A percentile compares a stretch with the other conserved stretches of the same genome.
These are phyloP conservation scores for Neopestalotiopsis clavispora DNA, from an alignment of 2,329 filamentous ascomycete species.

Conservation along the genomic window DNA sequence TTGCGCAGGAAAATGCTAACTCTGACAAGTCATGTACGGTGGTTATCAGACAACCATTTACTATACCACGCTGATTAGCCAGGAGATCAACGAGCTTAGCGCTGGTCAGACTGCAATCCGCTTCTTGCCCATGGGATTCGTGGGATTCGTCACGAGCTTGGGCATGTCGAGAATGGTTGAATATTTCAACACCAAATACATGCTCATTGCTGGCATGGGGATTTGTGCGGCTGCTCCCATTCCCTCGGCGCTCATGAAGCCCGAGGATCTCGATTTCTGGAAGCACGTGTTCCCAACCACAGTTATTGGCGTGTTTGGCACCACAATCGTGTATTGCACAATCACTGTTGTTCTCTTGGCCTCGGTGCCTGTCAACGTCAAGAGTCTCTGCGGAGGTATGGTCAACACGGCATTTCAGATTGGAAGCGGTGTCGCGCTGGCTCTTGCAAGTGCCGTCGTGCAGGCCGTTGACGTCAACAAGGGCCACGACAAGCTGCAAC, in stretches of 20 bases:
- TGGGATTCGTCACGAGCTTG: slow-evolving; percentile 42
- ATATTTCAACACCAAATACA: slow-evolving; percentile 40
- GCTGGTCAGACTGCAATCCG: slow-evolving; percentile 44
- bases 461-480: slow-evolving; percentile 44
- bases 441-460: slow-evolving; percentile 25
- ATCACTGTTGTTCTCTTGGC: slow-evolving; percentile 45
- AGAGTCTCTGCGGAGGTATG: slow-evolving; percentile 31
- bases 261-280: slow-evolving; percentile 34
- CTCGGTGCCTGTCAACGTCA: slow-evolving; percentile 44
- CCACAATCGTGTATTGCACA: slow-evolving; percentile 46
- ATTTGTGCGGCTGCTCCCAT: slow-evolving; percentile 43
- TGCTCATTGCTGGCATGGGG: slow-evolving; percentile 39
- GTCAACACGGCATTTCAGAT: slow-evolving; percentile 16
- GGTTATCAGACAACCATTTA: slow-evolving; percentile 47
- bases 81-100: slow-evolving; percentile 42
- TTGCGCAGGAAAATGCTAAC: neutral
- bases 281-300: slow-evolving; percentile 43
- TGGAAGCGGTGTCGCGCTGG: slow-evolving; percentile 10
- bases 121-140: slow-evolving; percentile 45
- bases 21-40: slow-evolving; percentile 39
- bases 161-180: slow-evolving; percentile 41
- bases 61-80: slow-evolving; percentile 46
- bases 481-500: slow-evolving; percentile 34
- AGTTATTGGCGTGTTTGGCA: slow-evolving; percentile 43
- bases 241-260: slow-evolving; percentile 32